Evolutionary conservation across 768 basidiomycete genomes (phyloP).

Genomic region (Kockovaella imperatae): DNA sequence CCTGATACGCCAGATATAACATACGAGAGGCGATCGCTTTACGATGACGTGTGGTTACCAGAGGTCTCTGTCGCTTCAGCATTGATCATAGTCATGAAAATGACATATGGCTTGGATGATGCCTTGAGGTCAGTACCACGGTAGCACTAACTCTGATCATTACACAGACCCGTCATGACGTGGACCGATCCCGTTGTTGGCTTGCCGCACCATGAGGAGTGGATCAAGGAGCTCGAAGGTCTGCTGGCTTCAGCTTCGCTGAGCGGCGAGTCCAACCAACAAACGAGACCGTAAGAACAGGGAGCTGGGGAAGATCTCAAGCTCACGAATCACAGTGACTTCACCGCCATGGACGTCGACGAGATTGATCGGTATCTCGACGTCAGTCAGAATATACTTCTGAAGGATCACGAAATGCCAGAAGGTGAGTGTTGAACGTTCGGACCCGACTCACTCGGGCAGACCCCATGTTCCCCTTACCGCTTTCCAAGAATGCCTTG

Average conservation of each 20-base stretch:
- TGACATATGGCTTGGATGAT: conserved; percentile 78
- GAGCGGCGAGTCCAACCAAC: background rate
- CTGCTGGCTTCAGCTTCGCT: background rate
- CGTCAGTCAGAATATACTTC: conserved; percentile 17
- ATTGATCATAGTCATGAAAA: conserved; percentile 65
- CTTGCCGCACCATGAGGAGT: conserved; percentile 51
- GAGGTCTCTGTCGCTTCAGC: conserved; percentile 53
- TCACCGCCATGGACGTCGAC: conserved; percentile 12
- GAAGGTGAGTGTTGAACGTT: conserved; percentile 7
- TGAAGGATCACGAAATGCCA: conserved; percentile 9
- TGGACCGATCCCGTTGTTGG: conserved; percentile 56
- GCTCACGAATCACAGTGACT: conserved; percentile 16
- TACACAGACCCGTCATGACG: conserved; percentile 33
- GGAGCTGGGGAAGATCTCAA: conserved; percentile 2
- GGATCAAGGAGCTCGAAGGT: conserved; percentile 36
- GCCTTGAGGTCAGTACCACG: conserved; percentile 50
- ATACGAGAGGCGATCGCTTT: conserved; percentile 54
- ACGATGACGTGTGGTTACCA: conserved; percentile 57
- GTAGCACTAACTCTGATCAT: background rate
- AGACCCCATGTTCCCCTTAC: conserved; percentile 11
- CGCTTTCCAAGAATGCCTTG: background rate
- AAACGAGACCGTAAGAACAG: conserved; percentile 13
- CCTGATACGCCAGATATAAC: conserved; percentile 12
- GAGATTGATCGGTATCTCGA: conserved; percentile 33
- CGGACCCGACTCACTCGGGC: background rate